Conservation (phyloP, 2,329 filamentous ascomycete genomes). For the Aspergillus sp. region DNA sequence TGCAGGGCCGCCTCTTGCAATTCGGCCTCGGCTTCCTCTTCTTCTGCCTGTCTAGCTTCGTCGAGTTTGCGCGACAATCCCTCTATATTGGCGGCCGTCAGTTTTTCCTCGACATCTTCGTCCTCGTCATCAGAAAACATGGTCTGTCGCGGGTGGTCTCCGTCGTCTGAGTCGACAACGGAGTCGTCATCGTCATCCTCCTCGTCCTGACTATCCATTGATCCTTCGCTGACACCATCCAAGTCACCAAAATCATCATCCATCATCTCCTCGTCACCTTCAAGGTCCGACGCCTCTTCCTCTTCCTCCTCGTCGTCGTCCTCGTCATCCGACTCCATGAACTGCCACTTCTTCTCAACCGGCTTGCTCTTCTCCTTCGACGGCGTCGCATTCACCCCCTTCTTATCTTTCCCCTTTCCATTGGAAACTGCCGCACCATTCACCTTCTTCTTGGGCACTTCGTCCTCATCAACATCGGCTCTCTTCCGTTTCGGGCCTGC, state of each 20-base stretch:
- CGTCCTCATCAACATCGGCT: constrained; percentile 37
- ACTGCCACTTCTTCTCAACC: constrained; percentile 31
- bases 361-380: constrained; percentile 23
- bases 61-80: constrained; percentile 83
- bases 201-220: constrained; percentile 44
- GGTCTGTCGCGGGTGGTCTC: constrained; percentile 46
- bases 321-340: constrained; percentile 33
- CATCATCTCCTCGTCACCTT: constrained; percentile 36
- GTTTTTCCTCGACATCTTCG: constrained; percentile 76
- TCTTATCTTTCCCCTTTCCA: constrained; percentile 24
- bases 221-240: constrained; percentile 33
- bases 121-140: constrained; percentile 97
- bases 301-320: constrained; percentile 27
- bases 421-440: constrained; percentile 24
- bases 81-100: constrained; percentile 93
- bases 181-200: constrained; percentile 47
- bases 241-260: constrained; percentile 43
- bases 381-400: constrained; percentile 16
- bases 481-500: constrained; percentile 60
- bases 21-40: constrained; percentile 75
- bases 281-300: constrained; percentile 37
- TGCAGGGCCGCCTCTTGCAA: constrained; percentile 77
- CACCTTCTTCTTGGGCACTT: constrained; percentile 33
- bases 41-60: constrained; percentile 64
- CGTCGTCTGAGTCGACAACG: constrained; percentile 65